Percentiles rank a stretch among this genome's conserved stretches.
phyloP scores from a whole-genome alignment of 768 basidiomycete genomes.

The Auricularia cornea region DNA sequence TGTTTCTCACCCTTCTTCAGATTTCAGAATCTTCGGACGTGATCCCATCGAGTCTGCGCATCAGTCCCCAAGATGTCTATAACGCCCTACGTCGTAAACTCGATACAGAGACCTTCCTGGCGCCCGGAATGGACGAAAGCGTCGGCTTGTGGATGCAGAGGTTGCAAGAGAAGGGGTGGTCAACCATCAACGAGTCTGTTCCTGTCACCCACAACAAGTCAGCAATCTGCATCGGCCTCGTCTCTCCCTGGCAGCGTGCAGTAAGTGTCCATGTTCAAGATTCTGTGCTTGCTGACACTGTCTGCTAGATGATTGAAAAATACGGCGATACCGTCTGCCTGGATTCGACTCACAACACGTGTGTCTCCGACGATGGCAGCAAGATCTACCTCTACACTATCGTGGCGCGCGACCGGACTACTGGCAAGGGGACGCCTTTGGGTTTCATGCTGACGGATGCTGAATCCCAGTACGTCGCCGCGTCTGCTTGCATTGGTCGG shows the following conservation, averaged over 20 bases:
- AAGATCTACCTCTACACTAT: no score
- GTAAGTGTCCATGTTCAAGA: background rate
- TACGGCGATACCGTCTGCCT: background rate
- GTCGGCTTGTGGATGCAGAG: background rate
- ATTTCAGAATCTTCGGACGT: background rate
- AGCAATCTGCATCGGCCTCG: background rate
- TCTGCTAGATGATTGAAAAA: background rate
- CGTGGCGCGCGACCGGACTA: no score
- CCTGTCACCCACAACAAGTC: no score
- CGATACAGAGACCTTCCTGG: background rate
- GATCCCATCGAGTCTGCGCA: background rate
- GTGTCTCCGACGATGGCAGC: no score
- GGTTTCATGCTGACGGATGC: no score
- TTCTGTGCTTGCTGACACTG: background rate
- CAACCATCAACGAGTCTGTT: background rate
- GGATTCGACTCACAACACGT: background rate
- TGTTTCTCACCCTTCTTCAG: background rate
- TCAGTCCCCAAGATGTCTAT: background rate
- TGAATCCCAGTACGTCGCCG: no score
- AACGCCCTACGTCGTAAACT: background rate
- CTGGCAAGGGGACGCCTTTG: no score
- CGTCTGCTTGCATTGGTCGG: no score
- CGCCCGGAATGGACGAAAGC: background rate
- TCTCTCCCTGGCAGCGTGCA: slow-evolving; percentile 2
- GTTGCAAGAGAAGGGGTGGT: background rate